These are phyloP conservation scores for Antarctomyces pellizariae DNA, from an alignment of 495 filamentous ascomycete species.

Conservation along the genomic window DNA sequence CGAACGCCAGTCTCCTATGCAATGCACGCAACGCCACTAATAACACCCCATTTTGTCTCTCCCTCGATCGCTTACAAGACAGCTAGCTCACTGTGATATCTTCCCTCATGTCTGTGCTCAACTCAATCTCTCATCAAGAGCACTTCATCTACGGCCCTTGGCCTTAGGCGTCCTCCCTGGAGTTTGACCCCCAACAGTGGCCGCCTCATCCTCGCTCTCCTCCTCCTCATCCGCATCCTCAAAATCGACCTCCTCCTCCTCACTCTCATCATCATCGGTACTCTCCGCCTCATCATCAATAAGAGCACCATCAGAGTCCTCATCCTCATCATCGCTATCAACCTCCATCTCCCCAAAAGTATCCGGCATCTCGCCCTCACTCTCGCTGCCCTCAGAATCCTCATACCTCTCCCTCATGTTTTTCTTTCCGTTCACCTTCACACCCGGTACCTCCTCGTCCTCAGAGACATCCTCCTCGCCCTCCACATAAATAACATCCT, in stretches of 20 bases:
- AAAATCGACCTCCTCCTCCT: conserved; percentile 22
- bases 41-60: too few relatives aligned
- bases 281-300: conserved; percentile 17
- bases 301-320: conserved; percentile 13
- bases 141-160: too few relatives aligned
- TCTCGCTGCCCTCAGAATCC: conserved; percentile 11
- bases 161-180: too few relatives aligned
- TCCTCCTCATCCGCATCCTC: conserved; percentile 18
- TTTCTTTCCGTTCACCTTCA: conserved; percentile 17
- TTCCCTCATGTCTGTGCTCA: too few relatives aligned
- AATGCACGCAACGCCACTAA: too few relatives aligned
- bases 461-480: conserved; percentile 36
- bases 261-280: conserved; percentile 17
- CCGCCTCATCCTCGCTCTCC: conserved; percentile 21
- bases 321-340: conserved; percentile 21
- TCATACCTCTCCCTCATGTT: conserved; percentile 11
- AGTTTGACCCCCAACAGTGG: too few relatives aligned
- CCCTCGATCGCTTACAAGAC: too few relatives aligned
- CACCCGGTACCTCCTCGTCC: conserved; percentile 17
- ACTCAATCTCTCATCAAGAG: too few relatives aligned
- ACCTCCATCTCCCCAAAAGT: conserved; percentile 16
- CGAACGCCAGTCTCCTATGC: too few relatives aligned
- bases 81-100: too few relatives aligned
- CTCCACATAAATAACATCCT: conserved; percentile 71
- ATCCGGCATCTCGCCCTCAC: conserved; percentile 14